Percentiles rank a stretch among this genome's conserved stretches.
phyloP scores from a whole-genome alignment of 148 eudicot genomes.

The Talinum fruticosum region DNA sequence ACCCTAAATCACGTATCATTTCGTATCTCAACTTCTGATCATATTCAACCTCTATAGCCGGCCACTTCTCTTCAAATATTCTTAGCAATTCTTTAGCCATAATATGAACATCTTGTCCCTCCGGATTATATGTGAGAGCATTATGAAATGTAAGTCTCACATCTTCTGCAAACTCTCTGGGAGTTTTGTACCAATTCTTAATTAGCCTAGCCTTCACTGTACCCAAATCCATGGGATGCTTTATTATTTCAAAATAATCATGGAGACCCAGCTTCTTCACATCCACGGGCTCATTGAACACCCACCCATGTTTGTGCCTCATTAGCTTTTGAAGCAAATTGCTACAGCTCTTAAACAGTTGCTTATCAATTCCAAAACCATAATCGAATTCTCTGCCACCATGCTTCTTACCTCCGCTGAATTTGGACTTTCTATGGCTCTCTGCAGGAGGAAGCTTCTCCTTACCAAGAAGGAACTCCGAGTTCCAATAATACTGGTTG shows the following conservation, averaged over 20 bases:
- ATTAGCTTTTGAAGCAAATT: slow-evolving; percentile 67
- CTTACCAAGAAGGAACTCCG: slow-evolving; percentile 75
- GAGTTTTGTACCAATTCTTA: slow-evolving; percentile 77
- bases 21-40: slow-evolving; percentile 50
- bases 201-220: slow-evolving; percentile 62
- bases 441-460: slow-evolving; percentile 68
- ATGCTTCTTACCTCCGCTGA: slow-evolving; percentile 36
- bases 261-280: slow-evolving; percentile 59
- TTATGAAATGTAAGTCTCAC: slow-evolving; percentile 85
- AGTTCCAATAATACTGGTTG: slow-evolving; percentile 63
- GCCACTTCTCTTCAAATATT: slow-evolving; percentile 80
- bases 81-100: slow-evolving; percentile 63
- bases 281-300: slow-evolving; percentile 80
- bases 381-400: slow-evolving; percentile 36
- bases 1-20: slow-evolving; percentile 49
- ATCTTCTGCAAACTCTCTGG: slow-evolving; percentile 84
- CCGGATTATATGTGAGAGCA: slow-evolving; percentile 88
- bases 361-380: slow-evolving; percentile 54
- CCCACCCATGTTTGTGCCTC: slow-evolving; percentile 91
- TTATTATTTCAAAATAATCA: slow-evolving; percentile 81
- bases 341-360: slow-evolving; percentile 55
- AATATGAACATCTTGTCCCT: slow-evolving; percentile 79
- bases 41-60: slow-evolving; percentile 51
- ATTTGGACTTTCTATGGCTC: slow-evolving; percentile 57
- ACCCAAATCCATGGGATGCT: slow-evolving; percentile 94